A percentile compares a stretch with the other conserved stretches of the same genome.
phyloP scores from a whole-genome alignment of 306 rosid species.

The Ziziphus jujuba region DNA sequence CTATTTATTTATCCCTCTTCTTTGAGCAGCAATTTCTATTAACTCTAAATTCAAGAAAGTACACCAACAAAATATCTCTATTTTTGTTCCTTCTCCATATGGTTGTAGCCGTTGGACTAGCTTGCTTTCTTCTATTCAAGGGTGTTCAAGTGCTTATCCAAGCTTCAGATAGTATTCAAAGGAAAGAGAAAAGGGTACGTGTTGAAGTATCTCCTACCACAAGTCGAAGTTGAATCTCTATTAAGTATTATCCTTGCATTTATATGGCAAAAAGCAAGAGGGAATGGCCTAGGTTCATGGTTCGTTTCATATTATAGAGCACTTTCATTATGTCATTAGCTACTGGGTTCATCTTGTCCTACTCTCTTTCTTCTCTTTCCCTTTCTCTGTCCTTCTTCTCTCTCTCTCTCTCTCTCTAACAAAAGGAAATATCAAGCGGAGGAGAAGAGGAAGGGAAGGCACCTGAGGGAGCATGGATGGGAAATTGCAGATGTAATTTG shows the following conservation, averaged over 20 bases:
- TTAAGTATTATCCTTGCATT: constrained; percentile 83
- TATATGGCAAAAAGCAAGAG: constrained; percentile 76
- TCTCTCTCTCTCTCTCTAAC: too few species aligned
- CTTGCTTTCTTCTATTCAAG: constrained; percentile 71
- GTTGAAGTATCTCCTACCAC: too few species aligned
- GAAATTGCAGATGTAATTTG: too few species aligned
- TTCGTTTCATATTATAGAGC: constrained; percentile 77
- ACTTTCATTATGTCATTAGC: constrained; percentile 65
- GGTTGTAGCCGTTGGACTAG: constrained; percentile 55
- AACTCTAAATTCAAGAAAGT: constrained; percentile 70
- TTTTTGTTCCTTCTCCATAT: constrained; percentile 67
- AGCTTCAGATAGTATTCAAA: constrained; percentile 47
- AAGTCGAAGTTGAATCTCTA: constrained; percentile 78
- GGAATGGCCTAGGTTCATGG: constrained; percentile 76
- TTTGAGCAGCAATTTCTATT: constrained; percentile 40
- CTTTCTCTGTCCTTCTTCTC: too few species aligned
- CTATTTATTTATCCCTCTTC: constrained; percentile 2
- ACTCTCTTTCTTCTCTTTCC: too few species aligned
- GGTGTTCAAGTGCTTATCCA: constrained; percentile 71
- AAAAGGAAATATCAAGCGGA: too few species aligned
- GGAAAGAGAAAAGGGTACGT: constrained; percentile 61
- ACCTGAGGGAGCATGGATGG: too few species aligned
- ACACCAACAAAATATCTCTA: constrained; percentile 74
- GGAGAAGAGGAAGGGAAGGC: too few species aligned
- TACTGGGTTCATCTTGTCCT: too few species aligned